Evolutionary conservation across 148 eudicot genomes (phyloP).

Genomic region (Vaccinium macrocarpon): DNA sequence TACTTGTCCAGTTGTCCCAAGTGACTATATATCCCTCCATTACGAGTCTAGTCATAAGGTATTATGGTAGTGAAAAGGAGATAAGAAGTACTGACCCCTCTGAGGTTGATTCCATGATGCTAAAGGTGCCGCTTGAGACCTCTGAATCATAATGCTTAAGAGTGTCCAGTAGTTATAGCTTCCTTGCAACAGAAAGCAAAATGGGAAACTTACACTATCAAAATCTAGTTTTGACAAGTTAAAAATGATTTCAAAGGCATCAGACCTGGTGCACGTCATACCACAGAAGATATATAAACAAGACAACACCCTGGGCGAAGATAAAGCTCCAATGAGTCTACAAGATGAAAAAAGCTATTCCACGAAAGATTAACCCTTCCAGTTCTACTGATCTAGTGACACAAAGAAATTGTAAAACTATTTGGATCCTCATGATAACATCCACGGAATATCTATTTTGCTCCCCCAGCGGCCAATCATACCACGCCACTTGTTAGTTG

Average conservation of each 20-base stretch:
- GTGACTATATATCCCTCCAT: background rate
- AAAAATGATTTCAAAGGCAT: background rate
- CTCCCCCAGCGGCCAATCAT: background rate
- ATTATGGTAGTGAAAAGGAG: background rate
- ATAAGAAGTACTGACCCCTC: slow-evolving; percentile 16
- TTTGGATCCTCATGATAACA: background rate
- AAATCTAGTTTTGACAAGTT: background rate
- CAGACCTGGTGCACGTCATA: background rate
- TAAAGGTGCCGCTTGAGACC: slow-evolving; percentile 15
- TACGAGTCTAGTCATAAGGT: background rate
- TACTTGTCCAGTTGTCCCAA: background rate
- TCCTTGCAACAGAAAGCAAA: background rate
- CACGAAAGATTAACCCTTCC: background rate
- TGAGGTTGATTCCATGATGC: slow-evolving; percentile 23
- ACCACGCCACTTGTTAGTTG: background rate
- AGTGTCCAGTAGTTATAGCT: background rate
- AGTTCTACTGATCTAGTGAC: background rate
- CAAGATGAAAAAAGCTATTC: background rate
- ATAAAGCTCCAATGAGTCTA: slow-evolving; percentile 1
- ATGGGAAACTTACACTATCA: background rate
- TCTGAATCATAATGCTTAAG: slow-evolving; percentile 19
- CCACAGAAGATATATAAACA: background rate
- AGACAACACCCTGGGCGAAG: background rate
- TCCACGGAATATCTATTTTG: background rate
- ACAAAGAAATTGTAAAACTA: background rate